Percentiles rank a stretch among this genome's conserved stretches.
These are phyloP conservation scores for Boletus eberwhitei DNA, from an alignment of 768 basidiomycete genomes.

Conservation along the genomic window DNA sequence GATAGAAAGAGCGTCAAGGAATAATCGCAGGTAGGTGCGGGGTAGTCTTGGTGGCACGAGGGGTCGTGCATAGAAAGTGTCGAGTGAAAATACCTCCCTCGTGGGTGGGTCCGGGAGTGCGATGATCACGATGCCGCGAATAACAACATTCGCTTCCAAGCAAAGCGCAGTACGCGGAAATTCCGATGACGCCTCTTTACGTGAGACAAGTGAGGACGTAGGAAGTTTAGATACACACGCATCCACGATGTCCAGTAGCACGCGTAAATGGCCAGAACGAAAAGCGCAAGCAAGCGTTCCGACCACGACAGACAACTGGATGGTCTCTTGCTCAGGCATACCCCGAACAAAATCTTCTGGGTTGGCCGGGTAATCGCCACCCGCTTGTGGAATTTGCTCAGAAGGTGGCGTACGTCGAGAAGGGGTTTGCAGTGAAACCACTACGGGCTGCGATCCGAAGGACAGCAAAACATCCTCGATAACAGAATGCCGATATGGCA, in stretches of 20 bases:
- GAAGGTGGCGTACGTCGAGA: constrained; percentile 20
- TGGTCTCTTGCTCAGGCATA: constrained; percentile 26
- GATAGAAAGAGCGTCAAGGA: constrained; percentile 38
- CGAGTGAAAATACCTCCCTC: constrained; percentile 14
- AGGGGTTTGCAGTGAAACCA: constrained; percentile 52
- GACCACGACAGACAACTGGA: constrained; percentile 40
- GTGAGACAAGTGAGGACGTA: constrained; percentile 10
- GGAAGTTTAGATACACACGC: constrained; percentile 28
- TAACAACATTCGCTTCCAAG: constrained; percentile 32
- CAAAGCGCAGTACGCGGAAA: constrained; percentile 24
- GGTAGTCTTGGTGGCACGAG: constrained; percentile 52
- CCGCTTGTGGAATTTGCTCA: neutral
- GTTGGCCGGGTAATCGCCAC: constrained; percentile 1
- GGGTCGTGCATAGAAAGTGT: constrained; percentile 54
- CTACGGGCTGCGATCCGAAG: constrained; percentile 60
- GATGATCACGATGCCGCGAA: constrained; percentile 49
- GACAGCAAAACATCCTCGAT: constrained; percentile 55
- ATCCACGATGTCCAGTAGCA: constrained; percentile 42
- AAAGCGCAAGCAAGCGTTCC: constrained; percentile 57
- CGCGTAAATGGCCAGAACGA: constrained; percentile 53
- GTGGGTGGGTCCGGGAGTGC: constrained; percentile 36
- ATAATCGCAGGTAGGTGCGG: constrained; percentile 51
- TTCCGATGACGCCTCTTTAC: constrained; percentile 13
- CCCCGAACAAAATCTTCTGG: constrained; percentile 7
- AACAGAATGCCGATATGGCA: constrained; percentile 8